These are phyloP conservation scores for Isabelozyma gotoi DNA, from an alignment of 805 yeast genomes.

Conservation along the genomic window DNA sequence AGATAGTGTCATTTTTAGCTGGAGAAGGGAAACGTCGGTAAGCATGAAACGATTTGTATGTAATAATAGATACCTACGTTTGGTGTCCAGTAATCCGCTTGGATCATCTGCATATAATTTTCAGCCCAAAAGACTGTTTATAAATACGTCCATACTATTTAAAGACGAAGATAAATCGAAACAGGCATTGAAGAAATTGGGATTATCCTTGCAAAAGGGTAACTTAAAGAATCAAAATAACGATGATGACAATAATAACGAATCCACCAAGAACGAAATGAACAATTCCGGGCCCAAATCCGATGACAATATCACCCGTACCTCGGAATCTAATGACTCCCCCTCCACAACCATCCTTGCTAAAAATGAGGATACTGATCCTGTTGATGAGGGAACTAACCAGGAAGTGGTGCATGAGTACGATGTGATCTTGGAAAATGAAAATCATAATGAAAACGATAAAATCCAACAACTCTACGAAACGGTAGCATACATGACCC, in stretches of 20 bases:
- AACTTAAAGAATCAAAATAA: slow-evolving; percentile 14
- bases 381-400: neutral
- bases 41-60: neutral
- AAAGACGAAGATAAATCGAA: slow-evolving; percentile 22
- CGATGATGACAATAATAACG: neutral
- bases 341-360: neutral
- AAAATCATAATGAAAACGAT: neutral
- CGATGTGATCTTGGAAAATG: neutral
- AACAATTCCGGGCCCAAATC: neutral
- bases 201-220: slow-evolving; percentile 32
- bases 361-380: neutral
- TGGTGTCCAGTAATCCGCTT: neutral
- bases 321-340: neutral
- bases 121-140: neutral
- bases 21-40: too few relatives aligned
- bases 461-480: slow-evolving; percentile 19
- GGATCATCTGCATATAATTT: neutral
- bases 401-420: neutral
- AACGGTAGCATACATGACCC: slow-evolving; percentile 33
- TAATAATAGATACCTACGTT: neutral
- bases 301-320: neutral
- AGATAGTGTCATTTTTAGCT: too few relatives aligned
- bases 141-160: neutral
- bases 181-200: slow-evolving; percentile 29
- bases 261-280: neutral